Percentiles rank a stretch among this genome's conserved stretches.
Conservation (phyloP, 176 grass and related monocot genomes). For the Avena atlantica region DNA sequence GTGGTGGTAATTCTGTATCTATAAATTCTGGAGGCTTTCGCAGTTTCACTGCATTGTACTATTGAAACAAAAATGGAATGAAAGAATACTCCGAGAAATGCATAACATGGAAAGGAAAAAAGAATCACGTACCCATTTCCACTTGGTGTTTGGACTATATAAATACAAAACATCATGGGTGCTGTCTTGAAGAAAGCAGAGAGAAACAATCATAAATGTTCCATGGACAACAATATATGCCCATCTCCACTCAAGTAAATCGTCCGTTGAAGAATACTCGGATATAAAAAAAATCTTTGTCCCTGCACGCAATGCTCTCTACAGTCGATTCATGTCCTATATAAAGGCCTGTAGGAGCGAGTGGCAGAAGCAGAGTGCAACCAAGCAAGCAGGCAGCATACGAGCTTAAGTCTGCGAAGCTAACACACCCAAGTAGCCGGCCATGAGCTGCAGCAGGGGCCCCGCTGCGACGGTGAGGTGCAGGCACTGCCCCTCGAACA, state of each 20-base stretch:
- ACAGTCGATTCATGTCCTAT: background rate
- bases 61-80: background rate
- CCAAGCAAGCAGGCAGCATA: conserved; percentile 19
- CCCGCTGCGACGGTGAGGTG: conserved; percentile 18
- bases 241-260: conserved; percentile 17
- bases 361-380: background rate
- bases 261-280: background rate
- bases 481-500: conserved; percentile 41
- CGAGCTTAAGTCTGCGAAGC: background rate
- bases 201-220: background rate
- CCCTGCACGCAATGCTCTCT: background rate
- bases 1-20: too few relatives aligned
- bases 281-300: conserved; percentile 9
- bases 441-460: background rate
- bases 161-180: background rate
- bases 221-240: conserved; percentile 38
- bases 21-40: background rate
- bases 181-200: background rate
- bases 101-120: background rate
- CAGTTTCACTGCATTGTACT: background rate
- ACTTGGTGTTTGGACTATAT: background rate
- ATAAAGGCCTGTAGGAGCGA: background rate
- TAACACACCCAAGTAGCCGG: background rate
- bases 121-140: conserved; percentile 28
- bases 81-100: background rate